Base-by-base conservation (phyloP, 1,139 yeast species). In the Lodderomyces elongisporus region DNA sequence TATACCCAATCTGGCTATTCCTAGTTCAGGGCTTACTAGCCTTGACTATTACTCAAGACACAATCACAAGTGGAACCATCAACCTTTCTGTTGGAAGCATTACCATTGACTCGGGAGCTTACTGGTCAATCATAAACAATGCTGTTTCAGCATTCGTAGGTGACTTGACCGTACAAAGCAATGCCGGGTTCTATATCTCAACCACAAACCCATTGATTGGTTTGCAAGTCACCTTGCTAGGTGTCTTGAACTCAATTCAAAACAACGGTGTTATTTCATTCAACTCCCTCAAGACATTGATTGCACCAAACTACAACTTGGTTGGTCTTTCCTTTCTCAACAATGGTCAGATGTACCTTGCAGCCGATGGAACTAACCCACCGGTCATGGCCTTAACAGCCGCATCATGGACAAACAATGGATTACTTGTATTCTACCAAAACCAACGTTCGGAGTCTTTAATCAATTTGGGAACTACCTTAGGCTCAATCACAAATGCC, bases 41-140 rank as follows among this genome's bases (percentile, higher is more conserved):
- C 3, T 17, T 28, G 25, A 16, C 25, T 9, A 14, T 21, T 3
- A 17, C 30, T 6, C 16, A 28, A 16, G 21, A 39, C 24, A 35
- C 22, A 28, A 24, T 50, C 13, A 32, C 32, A n/a, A 38, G 41
- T 17, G 60, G 58, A 17, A 38, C 54, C 17, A 31, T 52, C 26
- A 38, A 43, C 25, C 28, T 28, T 13, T 16, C 14, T 23, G 43
- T 54, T 33, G 61, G 58, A 14, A 56, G 48, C 37, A 45, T 56
- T n/a, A 43, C 42, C 4, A 47, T 62, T 31, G 42, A 47, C 12
- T 45, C 49, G 8, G 60, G 56, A 31, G 62, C 49, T n/a, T 58
- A 49, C 38, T 61, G 59, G 57, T 59, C 67, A 17, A 54, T 61
- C 22, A 43, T 60, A 32, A 48, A 60, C 41, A 59, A 58, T 37